Evolutionary conservation across 2,329 filamentous ascomycete genomes (phyloP).

Genomic region (Sclerotinia sclerotiorum): DNA sequence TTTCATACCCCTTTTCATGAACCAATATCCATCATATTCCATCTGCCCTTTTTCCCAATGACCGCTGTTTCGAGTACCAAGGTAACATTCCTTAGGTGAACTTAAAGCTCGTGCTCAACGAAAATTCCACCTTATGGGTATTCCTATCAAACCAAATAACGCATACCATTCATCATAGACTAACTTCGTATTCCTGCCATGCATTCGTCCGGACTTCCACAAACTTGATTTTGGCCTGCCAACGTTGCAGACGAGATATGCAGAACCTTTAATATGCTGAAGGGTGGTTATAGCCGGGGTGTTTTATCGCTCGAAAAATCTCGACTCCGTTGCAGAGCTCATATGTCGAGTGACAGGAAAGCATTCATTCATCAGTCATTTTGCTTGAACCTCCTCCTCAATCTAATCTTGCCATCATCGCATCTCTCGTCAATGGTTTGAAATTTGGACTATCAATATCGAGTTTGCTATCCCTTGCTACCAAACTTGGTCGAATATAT

Average conservation of each 20-base stretch:
- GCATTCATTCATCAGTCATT: constrained; percentile 41
- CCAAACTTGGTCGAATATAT: constrained; percentile 74
- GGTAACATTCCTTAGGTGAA: constrained; percentile 33
- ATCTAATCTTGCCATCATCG: constrained; percentile 97
- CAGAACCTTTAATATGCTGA: constrained; percentile 37
- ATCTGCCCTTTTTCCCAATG: constrained; percentile 30
- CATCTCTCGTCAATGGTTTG: constrained; percentile 83
- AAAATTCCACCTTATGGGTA: constrained; percentile 38
- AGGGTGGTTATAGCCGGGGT: constrained; percentile 30
- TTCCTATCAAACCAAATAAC: constrained; percentile 40
- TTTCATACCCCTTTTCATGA: constrained; percentile 27
- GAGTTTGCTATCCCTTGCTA: constrained; percentile 58
- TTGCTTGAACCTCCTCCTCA: constrained; percentile 52
- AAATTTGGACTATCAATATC: constrained; percentile 88
- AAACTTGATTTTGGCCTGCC: constrained; percentile 35
- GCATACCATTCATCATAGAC: constrained; percentile 38
- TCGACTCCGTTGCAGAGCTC: constrained; percentile 34
- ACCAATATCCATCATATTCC: constrained; percentile 30
- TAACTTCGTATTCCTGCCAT: constrained; percentile 37
- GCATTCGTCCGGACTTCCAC: constrained; percentile 37
- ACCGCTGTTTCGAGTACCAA: constrained; percentile 30
- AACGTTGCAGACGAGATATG: constrained; percentile 35
- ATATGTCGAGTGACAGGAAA: constrained; percentile 39
- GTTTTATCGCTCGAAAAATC: constrained; percentile 36
- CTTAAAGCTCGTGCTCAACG: constrained; percentile 33